Evolutionary conservation across 257 asterid species (phyloP).

Genomic region (Lithospermum erythrorhizon): DNA sequence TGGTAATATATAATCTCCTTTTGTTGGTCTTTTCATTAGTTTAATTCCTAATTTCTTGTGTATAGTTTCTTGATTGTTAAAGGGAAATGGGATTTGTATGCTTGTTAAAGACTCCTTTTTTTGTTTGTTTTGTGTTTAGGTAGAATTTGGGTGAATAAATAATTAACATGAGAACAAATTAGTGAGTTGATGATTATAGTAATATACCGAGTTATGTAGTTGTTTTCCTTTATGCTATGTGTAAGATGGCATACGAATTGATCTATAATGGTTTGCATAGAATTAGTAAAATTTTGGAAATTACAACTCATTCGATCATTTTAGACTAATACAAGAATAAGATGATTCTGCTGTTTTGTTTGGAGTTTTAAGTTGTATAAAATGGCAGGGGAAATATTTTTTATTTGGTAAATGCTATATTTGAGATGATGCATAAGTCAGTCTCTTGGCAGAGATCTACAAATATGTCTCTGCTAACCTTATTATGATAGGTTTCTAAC

Average conservation of each 20-base stretch:
- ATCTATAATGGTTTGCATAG: too few species aligned
- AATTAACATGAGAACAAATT: too few species aligned
- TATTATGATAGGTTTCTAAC: not conserved
- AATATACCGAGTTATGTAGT: too few species aligned
- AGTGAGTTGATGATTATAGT: too few species aligned
- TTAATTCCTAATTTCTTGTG: not conserved
- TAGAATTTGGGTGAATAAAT: not conserved
- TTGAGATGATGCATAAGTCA: not conserved
- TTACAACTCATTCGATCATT: too few species aligned
- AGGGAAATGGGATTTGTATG: not conserved
- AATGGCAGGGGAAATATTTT: too few species aligned
- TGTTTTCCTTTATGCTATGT: too few species aligned
- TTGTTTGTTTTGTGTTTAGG: not conserved
- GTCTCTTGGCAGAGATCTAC: not conserved
- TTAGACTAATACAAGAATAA: too few species aligned
- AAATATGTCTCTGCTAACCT: not conserved
- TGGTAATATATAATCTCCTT: slow-evolving; percentile 13
- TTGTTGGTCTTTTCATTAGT: not conserved
- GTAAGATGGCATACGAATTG: too few species aligned
- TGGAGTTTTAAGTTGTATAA: too few species aligned
- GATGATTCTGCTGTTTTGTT: too few species aligned
- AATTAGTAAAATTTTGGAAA: too few species aligned
- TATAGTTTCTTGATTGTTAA: not conserved
- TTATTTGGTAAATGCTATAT: not conserved
- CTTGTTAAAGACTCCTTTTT: not conserved